A percentile compares a stretch with the other conserved stretches of the same genome.
phyloP scores from a whole-genome alignment of 2,329 filamentous ascomycete species.

The Penicillium sp. region DNA sequence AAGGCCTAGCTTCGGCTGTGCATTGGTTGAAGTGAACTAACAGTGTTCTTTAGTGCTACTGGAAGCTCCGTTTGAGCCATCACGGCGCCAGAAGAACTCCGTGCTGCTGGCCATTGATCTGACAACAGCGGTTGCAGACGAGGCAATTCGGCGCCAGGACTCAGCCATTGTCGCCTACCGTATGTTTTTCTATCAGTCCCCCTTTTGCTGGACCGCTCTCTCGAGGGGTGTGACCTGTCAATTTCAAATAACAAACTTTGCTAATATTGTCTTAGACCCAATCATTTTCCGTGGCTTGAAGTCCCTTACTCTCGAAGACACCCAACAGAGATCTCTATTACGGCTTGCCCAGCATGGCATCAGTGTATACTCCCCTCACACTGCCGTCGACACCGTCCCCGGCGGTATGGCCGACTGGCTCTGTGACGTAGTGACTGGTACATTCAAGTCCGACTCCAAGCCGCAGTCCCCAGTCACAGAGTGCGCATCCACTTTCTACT shows the following conservation, averaged over 20 bases:
- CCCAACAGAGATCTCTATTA: conserved; percentile 83
- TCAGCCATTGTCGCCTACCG: conserved; percentile 88
- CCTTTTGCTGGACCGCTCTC: neutral
- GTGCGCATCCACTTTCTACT: conserved; percentile 36
- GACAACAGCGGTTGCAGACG: conserved; percentile 82
- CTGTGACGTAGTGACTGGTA: conserved; percentile 74
- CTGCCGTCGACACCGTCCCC: conserved; percentile 83
- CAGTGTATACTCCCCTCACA: conserved; percentile 95
- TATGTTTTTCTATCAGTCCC: conserved; percentile 45
- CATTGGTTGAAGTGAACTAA: neutral
- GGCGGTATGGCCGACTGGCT: conserved; percentile 93
- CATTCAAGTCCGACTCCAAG: conserved; percentile 17
- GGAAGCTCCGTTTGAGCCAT: conserved; percentile 64
- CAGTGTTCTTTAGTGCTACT: conserved; percentile 56
- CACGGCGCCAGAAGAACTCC: conserved; percentile 61
- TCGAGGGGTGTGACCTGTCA: neutral
- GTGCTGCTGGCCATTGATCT: conserved; percentile 87
- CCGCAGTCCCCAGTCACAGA: conserved; percentile 6
- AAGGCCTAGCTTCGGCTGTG: neutral
- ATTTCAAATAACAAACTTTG: neutral
- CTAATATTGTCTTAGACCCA: conserved; percentile 65
- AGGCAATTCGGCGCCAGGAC: conserved; percentile 75
- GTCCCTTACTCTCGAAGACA: conserved; percentile 76
- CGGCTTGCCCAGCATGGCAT: conserved; percentile 81
- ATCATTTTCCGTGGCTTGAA: conserved; percentile 96